A percentile compares a stretch with the other conserved stretches of the same genome.
Conservation (phyloP, 768 basidiomycete genomes). For the Cystofilobasidium macerans region DNA sequence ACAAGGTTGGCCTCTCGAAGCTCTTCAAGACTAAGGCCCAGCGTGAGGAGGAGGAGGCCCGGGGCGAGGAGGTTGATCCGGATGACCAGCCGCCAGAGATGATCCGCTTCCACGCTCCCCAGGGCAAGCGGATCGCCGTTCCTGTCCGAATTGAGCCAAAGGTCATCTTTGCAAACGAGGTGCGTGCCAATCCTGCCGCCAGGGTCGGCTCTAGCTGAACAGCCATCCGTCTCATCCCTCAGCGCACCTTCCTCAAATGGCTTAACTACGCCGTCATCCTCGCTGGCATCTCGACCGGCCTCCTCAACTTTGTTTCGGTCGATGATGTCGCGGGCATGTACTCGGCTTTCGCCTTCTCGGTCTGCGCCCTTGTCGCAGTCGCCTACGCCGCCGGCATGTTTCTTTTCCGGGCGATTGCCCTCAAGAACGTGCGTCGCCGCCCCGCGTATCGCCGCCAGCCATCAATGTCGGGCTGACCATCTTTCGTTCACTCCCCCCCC, state of each 20-base stretch:
- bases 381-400: constrained; percentile 50
- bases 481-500: neutral
- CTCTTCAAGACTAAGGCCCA: constrained; percentile 36
- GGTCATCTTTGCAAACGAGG: constrained; percentile 66
- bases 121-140: constrained; percentile 79
- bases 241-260: constrained; percentile 57
- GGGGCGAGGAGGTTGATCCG: constrained; percentile 40
- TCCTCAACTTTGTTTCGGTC: constrained; percentile 43
- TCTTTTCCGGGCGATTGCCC: constrained; percentile 33
- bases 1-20: constrained; percentile 45
- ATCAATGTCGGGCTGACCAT: neutral
- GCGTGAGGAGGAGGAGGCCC: constrained; percentile 40
- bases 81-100: constrained; percentile 42
- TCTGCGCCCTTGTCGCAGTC: constrained; percentile 78
- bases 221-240: neutral
- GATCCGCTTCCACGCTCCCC: constrained; percentile 56
- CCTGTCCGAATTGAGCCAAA: constrained; percentile 97
- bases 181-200: neutral
- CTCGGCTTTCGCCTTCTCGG: constrained; percentile 75
- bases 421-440: constrained; percentile 26
- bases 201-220: neutral
- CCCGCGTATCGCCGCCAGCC: too few species aligned
- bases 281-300: constrained; percentile 76
- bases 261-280: constrained; percentile 75
- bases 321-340: constrained; percentile 57